A percentile compares a stretch with the other conserved stretches of the same genome.
Evolutionary conservation across 2,329 filamentous ascomycete genomes (phyloP).

Genomic region (Pseudopithomyces chartarum): DNA sequence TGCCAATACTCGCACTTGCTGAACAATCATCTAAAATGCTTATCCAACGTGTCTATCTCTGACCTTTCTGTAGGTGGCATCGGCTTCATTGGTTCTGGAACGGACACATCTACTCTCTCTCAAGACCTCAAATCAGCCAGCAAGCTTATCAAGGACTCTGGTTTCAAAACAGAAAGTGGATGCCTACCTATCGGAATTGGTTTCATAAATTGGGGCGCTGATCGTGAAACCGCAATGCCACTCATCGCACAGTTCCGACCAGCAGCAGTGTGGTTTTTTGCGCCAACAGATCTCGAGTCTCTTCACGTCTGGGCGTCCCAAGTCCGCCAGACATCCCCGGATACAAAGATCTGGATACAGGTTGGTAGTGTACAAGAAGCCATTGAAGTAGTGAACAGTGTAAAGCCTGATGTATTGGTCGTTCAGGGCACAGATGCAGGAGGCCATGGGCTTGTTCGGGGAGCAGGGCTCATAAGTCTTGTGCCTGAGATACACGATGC

Average conservation of each 20-base stretch:
- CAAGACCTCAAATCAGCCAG: conserved; percentile 34
- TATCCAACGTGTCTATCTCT: background rate
- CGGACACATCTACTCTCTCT: conserved; percentile 43
- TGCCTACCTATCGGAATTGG: conserved; percentile 63
- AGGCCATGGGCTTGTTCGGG: conserved; percentile 63
- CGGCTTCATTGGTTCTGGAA: conserved; percentile 53
- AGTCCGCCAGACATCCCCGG: conserved; percentile 38
- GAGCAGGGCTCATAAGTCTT: conserved; percentile 60
- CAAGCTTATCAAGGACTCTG: conserved; percentile 18
- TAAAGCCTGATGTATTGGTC: conserved; percentile 62
- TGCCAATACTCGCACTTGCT: background rate
- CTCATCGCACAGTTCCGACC: conserved; percentile 60
- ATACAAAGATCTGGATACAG: conserved; percentile 62
- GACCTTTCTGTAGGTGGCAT: conserved; percentile 45
- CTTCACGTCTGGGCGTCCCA: conserved; percentile 38
- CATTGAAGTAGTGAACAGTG: conserved; percentile 52
- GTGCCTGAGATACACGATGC: conserved; percentile 62
- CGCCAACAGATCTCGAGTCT: conserved; percentile 43
- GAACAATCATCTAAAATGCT: background rate
- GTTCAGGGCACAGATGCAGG: conserved; percentile 69
- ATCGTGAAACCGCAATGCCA: conserved; percentile 53
- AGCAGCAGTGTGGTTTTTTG: conserved; percentile 70
- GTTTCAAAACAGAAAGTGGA: conserved; percentile 8
- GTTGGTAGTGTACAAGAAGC: conserved; percentile 65
- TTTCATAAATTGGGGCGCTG: conserved; percentile 61